A percentile compares a stretch with the other conserved stretches of the same genome.
Evolutionary conservation across 2,329 filamentous ascomycete species (phyloP).

Genomic region (Verticillium nubilum): DNA sequence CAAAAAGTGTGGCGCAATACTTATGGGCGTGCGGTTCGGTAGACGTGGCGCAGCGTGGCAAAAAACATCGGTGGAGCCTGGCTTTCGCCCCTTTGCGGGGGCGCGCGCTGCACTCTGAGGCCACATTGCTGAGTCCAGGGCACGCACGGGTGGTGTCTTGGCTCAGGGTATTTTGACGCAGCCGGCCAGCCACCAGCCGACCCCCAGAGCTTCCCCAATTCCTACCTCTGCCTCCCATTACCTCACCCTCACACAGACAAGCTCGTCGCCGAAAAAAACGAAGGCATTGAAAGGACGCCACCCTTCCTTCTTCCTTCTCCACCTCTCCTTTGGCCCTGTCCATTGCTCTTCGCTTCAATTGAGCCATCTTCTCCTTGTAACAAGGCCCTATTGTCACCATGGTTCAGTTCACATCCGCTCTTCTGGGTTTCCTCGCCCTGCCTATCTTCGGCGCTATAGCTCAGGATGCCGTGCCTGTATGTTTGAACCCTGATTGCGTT

Average conservation of each 20-base stretch:
- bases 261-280: background rate
- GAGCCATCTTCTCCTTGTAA: background rate
- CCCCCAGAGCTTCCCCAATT: background rate
- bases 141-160: background rate
- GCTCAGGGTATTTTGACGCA: background rate
- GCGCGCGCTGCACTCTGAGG: background rate
- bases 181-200: background rate
- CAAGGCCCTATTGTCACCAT: slow-evolving; percentile 39
- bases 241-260: background rate
- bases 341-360: background rate
- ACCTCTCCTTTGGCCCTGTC: background rate
- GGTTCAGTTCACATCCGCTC: slow-evolving; percentile 68
- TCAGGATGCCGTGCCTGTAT: slow-evolving; percentile 45
- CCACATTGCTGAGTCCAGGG: slow-evolving; percentile 2
- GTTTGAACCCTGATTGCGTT: slow-evolving; percentile 23
- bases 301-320: background rate
- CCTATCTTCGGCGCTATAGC: slow-evolving; percentile 61
- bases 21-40: background rate
- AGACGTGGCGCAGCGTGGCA: background rate
- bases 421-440: slow-evolving; percentile 66
- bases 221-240: background rate
- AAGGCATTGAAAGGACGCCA: background rate
- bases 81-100: background rate
- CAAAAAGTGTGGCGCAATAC: background rate
- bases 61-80: background rate